Base-by-base conservation (phyloP, 306 rosid genomes). In the Rosa chinensis region DNA sequence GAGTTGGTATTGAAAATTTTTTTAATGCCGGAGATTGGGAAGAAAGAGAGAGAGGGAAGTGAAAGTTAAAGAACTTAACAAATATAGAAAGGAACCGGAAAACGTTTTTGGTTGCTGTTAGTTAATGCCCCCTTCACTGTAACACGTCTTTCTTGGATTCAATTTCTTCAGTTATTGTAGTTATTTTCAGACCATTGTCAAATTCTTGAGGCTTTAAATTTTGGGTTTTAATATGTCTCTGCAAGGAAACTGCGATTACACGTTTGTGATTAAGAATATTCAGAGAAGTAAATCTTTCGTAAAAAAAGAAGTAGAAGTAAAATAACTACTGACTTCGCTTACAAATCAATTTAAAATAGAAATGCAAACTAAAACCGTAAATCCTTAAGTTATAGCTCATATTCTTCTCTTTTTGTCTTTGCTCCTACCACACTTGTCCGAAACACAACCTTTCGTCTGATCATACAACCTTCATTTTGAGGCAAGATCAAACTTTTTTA, bases 1-100 rank as follows among this genome's bases (percentile, higher is more conserved):
- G 72, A 10, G 74, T 55, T 76, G 73, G 70, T 66, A 17, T 6
- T 37, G 70, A 77, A 18, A 56, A 58, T 21, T 21, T 63, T 21
- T 58, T 39, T 53, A 12, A 61, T 43, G 56, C 72, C 32, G 53
- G 53, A 48, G 17, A 35, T 23, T 39, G 32, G 44, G 45, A 37
- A 66, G 69, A 63, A 62, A 62, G 68, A 63, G 68, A 5, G 16
- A 13, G 45, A 37, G 21, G 70, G 20, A 37, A 17, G 70, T 35
- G 45, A 35, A 37, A 16, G 70, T 16, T 35, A 3, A 32, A 8
- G 5, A 66, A 35, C 70, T 37, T 35, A 11, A 66, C 21, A 43
- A 32, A 32, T 63, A 63, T 11, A 13, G 69, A 63, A 25, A 59
- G 18, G 42, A 62, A 62, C 18, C 40, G 0, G 18, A 64, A 66